These are phyloP conservation scores for Amanita pallidorosea DNA, from an alignment of 768 basidiomycete species.

Conservation along the genomic window DNA sequence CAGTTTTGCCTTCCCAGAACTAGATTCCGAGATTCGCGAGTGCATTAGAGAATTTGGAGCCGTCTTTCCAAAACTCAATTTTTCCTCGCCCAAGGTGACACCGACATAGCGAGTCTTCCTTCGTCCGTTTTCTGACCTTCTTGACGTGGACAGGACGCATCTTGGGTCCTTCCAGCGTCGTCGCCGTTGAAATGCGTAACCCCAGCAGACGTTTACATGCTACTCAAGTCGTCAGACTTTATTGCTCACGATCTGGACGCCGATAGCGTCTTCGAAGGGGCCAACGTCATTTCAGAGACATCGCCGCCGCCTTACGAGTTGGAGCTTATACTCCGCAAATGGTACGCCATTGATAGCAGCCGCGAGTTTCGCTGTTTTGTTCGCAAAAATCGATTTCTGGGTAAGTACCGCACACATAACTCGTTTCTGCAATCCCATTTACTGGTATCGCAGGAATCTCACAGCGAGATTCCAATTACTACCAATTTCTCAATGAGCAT, in stretches of 20 bases:
- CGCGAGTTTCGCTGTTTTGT: conserved; percentile 92
- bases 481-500: conserved; percentile 71
- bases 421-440: neutral
- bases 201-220: conserved; percentile 83
- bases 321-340: conserved; percentile 84
- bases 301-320: conserved; percentile 36
- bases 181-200: conserved; percentile 80
- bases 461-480: conserved; percentile 84
- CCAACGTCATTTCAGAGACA: neutral
- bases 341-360: conserved; percentile 77
- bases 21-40: conserved; percentile 63
- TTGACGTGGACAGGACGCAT: conserved; percentile 57
- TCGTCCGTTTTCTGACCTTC: neutral
- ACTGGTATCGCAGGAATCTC: conserved; percentile 47
- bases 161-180: conserved; percentile 80
- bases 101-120: neutral
- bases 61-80: conserved; percentile 94
- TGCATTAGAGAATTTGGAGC: conserved; percentile 63
- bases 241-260: conserved; percentile 64
- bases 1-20: conserved; percentile 65
- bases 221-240: conserved; percentile 91
- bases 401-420: conserved; percentile 29
- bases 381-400: conserved; percentile 55
- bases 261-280: conserved; percentile 58
- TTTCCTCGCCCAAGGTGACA: conserved; percentile 80